Conservation (phyloP, 495 filamentous ascomycete species). For the Penicillium coprophilum region DNA sequence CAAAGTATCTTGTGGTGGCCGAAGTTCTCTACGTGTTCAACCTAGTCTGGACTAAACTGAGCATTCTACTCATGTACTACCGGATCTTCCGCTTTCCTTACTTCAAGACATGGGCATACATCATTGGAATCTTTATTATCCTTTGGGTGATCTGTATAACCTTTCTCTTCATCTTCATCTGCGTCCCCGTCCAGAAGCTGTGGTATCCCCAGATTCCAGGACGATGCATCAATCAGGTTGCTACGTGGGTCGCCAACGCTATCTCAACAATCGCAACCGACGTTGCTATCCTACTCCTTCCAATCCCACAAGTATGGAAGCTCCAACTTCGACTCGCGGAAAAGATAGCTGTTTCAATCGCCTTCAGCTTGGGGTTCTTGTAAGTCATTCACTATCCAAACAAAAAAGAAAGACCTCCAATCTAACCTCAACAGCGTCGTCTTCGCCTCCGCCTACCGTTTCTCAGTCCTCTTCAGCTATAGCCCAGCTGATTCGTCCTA, state of each 20-base stretch:
- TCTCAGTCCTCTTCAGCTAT: not conserved
- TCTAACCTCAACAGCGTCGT: not conserved
- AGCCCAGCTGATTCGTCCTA: conserved; percentile 31
- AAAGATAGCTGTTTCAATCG: not conserved
- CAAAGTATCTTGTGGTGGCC: conserved; percentile 37
- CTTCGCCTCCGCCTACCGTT: not conserved
- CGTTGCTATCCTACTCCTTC: conserved; percentile 44
- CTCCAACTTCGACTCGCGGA: conserved; percentile 32
- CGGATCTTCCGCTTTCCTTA: conserved; percentile 40
- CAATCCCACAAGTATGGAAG: conserved; percentile 44
- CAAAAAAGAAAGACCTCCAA: not conserved
- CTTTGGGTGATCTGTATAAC: conserved; percentile 44
- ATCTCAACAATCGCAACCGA: conserved; percentile 49
- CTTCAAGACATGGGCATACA: conserved; percentile 38
- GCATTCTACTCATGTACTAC: conserved; percentile 46
- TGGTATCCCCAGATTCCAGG: conserved; percentile 30
- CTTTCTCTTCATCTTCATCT: conserved; percentile 46
- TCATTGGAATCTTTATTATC: conserved; percentile 39
- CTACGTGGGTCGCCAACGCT: conserved; percentile 45
- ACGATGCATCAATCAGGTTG: conserved; percentile 28
- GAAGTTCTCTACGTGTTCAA: conserved; percentile 44
- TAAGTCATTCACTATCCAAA: not conserved
- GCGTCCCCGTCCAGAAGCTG: conserved; percentile 41
- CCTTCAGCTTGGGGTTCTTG: not conserved
- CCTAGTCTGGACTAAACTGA: conserved; percentile 35